phyloP scores from a whole-genome alignment of 345 rosid species.

The Pugionium cornutum region DNA sequence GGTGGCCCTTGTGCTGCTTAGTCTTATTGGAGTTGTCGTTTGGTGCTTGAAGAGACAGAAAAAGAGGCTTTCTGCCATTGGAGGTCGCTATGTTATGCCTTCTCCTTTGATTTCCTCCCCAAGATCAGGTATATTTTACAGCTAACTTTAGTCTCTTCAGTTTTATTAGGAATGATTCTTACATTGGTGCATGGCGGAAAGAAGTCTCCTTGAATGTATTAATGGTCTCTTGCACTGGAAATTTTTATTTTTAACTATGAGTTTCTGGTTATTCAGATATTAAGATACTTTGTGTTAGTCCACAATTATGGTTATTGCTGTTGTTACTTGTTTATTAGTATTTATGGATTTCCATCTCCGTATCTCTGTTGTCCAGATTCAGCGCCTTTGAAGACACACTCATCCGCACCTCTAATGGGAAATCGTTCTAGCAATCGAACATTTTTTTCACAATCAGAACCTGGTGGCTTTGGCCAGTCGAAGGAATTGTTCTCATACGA shows the following conservation, averaged over 20 bases:
- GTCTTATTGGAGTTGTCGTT: conserved; percentile 52
- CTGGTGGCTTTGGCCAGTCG: conserved; percentile 75
- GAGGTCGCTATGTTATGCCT: conserved; percentile 68
- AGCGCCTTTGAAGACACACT: conserved; percentile 47
- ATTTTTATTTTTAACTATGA: neutral
- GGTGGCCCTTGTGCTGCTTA: conserved; percentile 54
- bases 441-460: conserved; percentile 51
- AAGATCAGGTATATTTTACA: conserved; percentile 57
- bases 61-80: conserved; percentile 47
- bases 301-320: neutral
- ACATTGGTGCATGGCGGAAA: neutral
- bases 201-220: conserved; percentile 17
- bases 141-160: neutral
- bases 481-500: conserved; percentile 69
- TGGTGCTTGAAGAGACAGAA: conserved; percentile 66
- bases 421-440: conserved; percentile 62
- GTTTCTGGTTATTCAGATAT: conserved; percentile 5
- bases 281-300: conserved; percentile 9
- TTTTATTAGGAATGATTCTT: conserved; percentile 8
- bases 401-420: conserved; percentile 67
- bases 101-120: conserved; percentile 61
- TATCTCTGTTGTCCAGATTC: conserved; percentile 54
- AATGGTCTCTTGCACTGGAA: conserved; percentile 7
- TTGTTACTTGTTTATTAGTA: neutral
- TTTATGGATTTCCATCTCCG: conserved; percentile 11